Evolutionary conservation across 441 rosid genomes (phyloP).

Genomic region (Eugenia klotzschiana): DNA sequence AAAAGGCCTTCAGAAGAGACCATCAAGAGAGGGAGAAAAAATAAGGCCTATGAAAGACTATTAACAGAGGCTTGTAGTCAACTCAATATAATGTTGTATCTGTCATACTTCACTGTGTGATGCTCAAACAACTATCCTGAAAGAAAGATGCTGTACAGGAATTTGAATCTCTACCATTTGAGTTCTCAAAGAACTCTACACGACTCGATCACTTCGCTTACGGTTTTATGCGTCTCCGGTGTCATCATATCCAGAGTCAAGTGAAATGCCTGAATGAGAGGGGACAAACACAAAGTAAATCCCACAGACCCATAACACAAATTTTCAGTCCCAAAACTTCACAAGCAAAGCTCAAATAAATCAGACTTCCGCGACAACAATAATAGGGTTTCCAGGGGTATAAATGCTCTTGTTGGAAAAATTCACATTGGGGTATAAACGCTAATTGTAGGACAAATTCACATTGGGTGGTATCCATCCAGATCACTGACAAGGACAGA

Average conservation of each 20-base stretch:
- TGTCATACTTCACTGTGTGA: background rate
- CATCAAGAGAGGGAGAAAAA: background rate
- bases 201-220: slow-evolving; percentile 84
- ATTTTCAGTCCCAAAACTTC: background rate
- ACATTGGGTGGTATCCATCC: background rate
- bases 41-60: background rate
- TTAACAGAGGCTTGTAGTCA: background rate
- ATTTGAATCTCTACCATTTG: slow-evolving; percentile 6
- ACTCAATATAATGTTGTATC: background rate
- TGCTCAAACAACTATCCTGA: background rate
- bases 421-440: background rate
- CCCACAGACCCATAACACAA: background rate
- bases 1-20: background rate
- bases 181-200: slow-evolving; percentile 52
- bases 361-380: background rate
- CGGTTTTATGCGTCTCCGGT: slow-evolving; percentile 82
- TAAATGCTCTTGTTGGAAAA: background rate
- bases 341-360: background rate
- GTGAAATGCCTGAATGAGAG: slow-evolving; percentile 61
- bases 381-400: background rate
- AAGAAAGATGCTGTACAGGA: slow-evolving; percentile 40
- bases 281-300: background rate
- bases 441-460: background rate
- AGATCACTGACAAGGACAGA: background rate
- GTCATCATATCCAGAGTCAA: slow-evolving; percentile 82